Evolutionary conservation across 495 filamentous ascomycete genomes (phyloP), one percentile per base, ranked within the genome.

Genomic region (Podospora australis): DNA sequence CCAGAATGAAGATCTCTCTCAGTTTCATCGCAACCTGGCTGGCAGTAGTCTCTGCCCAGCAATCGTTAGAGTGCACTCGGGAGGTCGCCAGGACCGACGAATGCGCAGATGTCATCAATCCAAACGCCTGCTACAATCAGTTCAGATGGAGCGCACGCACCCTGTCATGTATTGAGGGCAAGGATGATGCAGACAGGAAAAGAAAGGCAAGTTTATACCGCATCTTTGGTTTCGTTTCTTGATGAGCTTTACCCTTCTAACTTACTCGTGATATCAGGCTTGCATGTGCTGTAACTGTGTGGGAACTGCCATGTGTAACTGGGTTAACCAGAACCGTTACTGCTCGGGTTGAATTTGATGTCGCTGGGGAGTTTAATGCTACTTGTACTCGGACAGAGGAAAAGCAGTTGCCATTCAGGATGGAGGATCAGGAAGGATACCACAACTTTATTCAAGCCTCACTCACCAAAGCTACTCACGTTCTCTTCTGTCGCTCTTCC

Each of bases 61-160:
- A 41, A 6, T 24, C 55, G 3, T 57, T 59, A 1, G 60, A 60
- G 35, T 72, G 69, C 49, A 64, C 49, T 19, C 47, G 49, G 9
- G 63, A 67, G 13, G 55, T 72, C 8, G 56, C 62, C 0, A 49
- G 53, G 1, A 65, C 60, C 9, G 61, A 68, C 26, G 69, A 72
- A 13, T 72, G 69, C 44, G 64, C 63, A 19, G 65, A 61, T 22
- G 69, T 72, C 38, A 65, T 70, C 44, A 60, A 70, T 34, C 65
- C 69, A 21, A 66, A 63, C 38, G 69, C 69, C 19, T 72, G 69
- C 53, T 72, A 72, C 49, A 72, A 72, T 52, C 55, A 70, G 54
- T 70, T 61, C 53, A 49, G 66, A 3, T 72, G 63, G 46, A 47
- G 60, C 2, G 32, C 32, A 17, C 65, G 63, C 30, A 70, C 69